phyloP scores from a whole-genome alignment of 768 basidiomycete species.

The Floccularia luteovirens region DNA sequence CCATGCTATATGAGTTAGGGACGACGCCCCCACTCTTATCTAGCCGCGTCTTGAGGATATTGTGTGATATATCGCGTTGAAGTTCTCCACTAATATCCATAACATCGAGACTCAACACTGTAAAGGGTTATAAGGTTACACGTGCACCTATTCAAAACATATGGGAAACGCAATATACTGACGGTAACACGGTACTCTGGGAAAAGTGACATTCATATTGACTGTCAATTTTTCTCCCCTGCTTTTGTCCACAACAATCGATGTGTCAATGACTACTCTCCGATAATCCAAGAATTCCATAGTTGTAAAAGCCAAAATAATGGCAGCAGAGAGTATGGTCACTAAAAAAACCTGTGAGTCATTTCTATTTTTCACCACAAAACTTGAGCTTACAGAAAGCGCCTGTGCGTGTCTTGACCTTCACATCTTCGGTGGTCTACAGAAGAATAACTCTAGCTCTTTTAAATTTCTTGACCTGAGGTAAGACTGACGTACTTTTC shows the following conservation, averaged over 20 bases:
- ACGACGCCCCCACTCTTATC: slow-evolving; percentile 52
- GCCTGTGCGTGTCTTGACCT: slow-evolving; percentile 95
- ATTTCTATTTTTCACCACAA: not conserved
- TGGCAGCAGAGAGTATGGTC: slow-evolving; percentile 84
- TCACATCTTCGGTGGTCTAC: slow-evolving; percentile 98
- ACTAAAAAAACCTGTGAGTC: slow-evolving; percentile 38
- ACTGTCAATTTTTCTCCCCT: slow-evolving; percentile 93
- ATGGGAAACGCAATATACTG: slow-evolving; percentile 30
- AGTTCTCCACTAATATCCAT: slow-evolving; percentile 98
- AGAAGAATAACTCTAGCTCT: too few relatives aligned
- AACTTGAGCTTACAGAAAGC: slow-evolving; percentile 59
- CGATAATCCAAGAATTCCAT: slow-evolving; percentile 98
- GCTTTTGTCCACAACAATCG: slow-evolving; percentile 90
- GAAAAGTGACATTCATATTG: slow-evolving; percentile 89
- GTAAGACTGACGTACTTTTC: slow-evolving; percentile 79
- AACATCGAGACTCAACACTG: slow-evolving; percentile 92
- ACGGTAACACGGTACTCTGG: slow-evolving; percentile 96
- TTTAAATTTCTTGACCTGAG: too few relatives aligned
- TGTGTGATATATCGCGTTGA: slow-evolving; percentile 86
- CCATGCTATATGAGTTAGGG: slow-evolving; percentile 43
- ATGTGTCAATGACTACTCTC: slow-evolving; percentile 78
- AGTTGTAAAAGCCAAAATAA: slow-evolving; percentile 85
- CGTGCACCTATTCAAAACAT: not conserved
- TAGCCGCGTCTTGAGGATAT: slow-evolving; percentile 78
- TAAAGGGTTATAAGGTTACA: slow-evolving; percentile 7